phyloP scores from a whole-genome alignment of 306 rosid species.

The Ammopiptanthus mongolicus region DNA sequence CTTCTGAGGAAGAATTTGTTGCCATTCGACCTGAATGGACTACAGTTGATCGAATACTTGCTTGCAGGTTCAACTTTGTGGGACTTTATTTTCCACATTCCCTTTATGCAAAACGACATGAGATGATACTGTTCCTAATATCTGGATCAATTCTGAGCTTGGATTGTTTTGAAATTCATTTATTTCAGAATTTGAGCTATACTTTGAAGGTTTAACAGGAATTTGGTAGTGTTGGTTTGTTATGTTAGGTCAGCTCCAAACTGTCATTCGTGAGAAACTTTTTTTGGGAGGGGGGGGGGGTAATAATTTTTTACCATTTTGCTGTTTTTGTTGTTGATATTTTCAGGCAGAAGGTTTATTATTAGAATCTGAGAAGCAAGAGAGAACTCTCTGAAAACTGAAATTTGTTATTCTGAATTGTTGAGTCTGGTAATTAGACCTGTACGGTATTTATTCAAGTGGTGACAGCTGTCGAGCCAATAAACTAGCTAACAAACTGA shows the following conservation, averaged over 20 bases:
- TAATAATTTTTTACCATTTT: neutral
- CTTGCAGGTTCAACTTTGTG: constrained; percentile 72
- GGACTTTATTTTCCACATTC: constrained; percentile 20
- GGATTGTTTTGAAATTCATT: constrained; percentile 2
- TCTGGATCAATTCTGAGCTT: constrained; percentile 3
- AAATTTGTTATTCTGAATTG: no score
- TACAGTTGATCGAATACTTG: constrained; percentile 84
- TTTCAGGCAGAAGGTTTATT: neutral
- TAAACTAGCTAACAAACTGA: no score
- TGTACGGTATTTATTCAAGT: no score
- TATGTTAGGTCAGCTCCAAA: constrained; percentile 13
- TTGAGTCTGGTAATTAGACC: no score
- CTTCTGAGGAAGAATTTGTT: constrained; percentile 84
- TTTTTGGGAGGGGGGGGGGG: no score
- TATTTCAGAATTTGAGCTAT: constrained; percentile 11
- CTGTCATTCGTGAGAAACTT: neutral
- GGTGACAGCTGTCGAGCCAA: no score
- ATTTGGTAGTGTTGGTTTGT: neutral
- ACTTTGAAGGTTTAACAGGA: constrained; percentile 5
- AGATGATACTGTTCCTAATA: neutral
- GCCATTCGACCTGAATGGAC: constrained; percentile 99
- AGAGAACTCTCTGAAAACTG: no score
- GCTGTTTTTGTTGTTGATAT: neutral
- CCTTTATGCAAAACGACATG: neutral
- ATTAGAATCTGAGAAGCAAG: no score